Conservation (phyloP, 148 eudicot species). For the Cornus controversa region DNA sequence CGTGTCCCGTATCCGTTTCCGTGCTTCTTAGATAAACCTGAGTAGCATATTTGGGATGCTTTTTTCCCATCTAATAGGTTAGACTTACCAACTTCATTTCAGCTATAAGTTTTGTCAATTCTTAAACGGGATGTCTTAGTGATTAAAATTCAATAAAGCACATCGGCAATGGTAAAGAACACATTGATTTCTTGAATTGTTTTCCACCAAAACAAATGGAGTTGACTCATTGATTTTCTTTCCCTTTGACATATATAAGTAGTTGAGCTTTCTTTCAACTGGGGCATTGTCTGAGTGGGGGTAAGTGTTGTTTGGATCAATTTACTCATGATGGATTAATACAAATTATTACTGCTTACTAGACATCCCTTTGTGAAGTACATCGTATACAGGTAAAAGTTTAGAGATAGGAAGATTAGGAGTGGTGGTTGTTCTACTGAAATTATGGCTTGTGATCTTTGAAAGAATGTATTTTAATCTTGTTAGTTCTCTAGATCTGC, state of each 20-base stretch:
- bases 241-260: constrained; percentile 4
- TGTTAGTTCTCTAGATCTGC: not conserved
- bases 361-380: not conserved
- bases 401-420: not conserved
- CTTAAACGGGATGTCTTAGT: not conserved
- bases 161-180: not conserved
- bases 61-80: not conserved
- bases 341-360: not conserved
- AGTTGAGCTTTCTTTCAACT: constrained; percentile 2
- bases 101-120: not conserved
- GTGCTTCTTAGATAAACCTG: too few species aligned
- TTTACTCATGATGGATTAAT: not conserved
- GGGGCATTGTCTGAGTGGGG: not conserved
- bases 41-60: not conserved
- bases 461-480: not conserved
- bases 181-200: not conserved
- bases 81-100: not conserved
- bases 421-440: constrained; percentile 1
- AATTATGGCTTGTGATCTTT: not conserved
- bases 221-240: not conserved
- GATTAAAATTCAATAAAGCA: not conserved
- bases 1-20: too few species aligned
- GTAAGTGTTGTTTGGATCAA: not conserved
- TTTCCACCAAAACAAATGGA: not conserved
- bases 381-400: not conserved